Conservation (phyloP, 305 asterid species). For the Stenogyne calaminthoides region DNA sequence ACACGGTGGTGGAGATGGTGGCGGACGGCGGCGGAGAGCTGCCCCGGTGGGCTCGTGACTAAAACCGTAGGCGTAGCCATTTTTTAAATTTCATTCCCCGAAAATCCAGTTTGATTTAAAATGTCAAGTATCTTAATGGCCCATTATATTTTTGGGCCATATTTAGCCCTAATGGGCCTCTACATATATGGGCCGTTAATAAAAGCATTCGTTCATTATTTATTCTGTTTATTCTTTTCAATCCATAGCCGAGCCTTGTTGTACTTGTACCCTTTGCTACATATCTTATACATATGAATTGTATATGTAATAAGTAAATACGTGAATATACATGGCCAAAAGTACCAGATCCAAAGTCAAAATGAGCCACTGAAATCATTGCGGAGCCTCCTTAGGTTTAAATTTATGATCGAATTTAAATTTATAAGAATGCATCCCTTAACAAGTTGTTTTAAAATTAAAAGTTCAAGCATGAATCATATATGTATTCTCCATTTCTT, state of each 20-base stretch:
- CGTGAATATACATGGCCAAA: not conserved
- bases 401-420: not conserved
- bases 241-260: too few relatives aligned
- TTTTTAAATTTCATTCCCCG: constrained; percentile 4
- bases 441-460: not conserved
- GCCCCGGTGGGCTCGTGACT: constrained; percentile 38
- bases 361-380: not conserved
- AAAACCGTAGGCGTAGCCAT: constrained; percentile 42
- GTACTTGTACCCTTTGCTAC: not conserved
- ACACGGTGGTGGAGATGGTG: constrained; percentile 48
- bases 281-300: not conserved
- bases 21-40: constrained; percentile 31
- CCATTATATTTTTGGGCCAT: constrained; percentile 7
- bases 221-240: not conserved
- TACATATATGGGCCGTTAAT: not conserved
- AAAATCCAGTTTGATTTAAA: not conserved
- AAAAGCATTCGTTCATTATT: not conserved
- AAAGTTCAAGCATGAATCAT: too few relatives aligned
- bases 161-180: constrained; percentile 2
- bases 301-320: not conserved
- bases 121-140: not conserved
- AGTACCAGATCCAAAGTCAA: not conserved
- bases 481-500: not conserved
- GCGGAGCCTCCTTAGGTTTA: not conserved
- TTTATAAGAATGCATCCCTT: too few relatives aligned